These are phyloP conservation scores for Teunomyces kruisii DNA, from an alignment of 805 yeast species.

Conservation along the genomic window DNA sequence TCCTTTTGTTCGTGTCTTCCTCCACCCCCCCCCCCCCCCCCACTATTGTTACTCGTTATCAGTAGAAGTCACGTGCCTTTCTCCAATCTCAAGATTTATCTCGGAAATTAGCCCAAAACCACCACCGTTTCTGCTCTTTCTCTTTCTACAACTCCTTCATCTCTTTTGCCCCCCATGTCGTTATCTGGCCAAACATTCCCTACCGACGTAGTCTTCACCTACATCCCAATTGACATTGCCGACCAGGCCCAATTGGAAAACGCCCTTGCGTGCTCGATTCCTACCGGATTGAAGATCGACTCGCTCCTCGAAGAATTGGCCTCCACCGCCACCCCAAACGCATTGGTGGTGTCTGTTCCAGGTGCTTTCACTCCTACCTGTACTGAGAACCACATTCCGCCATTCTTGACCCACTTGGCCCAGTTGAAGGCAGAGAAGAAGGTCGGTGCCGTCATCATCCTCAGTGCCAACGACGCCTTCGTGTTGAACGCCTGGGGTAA, in stretches of 20 bases:
- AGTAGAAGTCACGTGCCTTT: not conserved
- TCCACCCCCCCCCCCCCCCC: no score
- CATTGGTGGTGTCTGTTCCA: conserved; percentile 41
- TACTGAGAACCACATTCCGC: conserved; percentile 45
- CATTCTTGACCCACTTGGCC: conserved; percentile 29
- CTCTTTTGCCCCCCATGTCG: not conserved
- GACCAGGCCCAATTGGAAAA: conserved; percentile 4
- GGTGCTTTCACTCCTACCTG: conserved; percentile 48
- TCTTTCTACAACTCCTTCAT: not conserved
- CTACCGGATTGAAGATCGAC: conserved; percentile 35
- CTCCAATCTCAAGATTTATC: not conserved
- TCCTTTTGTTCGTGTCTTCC: no score
- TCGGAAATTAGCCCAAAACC: not conserved
- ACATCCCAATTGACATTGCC: conserved; percentile 37
- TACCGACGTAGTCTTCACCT: conserved; percentile 29
- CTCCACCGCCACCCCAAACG: conserved; percentile 19
- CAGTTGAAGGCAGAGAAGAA: conserved; percentile 28
- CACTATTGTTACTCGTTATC: not conserved
- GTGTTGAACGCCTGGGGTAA: conserved; percentile 47
- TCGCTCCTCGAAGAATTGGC: conserved; percentile 23
- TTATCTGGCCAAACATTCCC: conserved; percentile 26
- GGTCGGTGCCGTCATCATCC: conserved; percentile 32
- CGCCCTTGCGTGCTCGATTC: conserved; percentile 13
- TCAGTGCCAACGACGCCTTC: conserved; percentile 44
- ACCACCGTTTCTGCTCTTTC: no score